Conservation (phyloP, 352 stramenopile species). For the Phytophthora vignae region DNA sequence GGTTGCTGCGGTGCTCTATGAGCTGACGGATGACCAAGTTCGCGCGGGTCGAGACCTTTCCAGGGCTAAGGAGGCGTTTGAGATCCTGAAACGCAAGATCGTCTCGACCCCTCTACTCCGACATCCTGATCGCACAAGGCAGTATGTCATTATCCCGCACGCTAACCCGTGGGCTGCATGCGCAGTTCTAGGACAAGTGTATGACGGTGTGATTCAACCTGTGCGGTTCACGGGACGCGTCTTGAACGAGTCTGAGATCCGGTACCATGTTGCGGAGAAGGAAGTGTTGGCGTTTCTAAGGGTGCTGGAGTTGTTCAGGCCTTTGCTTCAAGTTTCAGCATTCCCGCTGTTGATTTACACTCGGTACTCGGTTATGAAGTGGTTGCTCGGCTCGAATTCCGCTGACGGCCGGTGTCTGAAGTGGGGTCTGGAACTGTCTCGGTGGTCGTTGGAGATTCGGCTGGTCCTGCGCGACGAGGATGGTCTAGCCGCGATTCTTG, state of each 20-base stretch:
- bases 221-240: not conserved
- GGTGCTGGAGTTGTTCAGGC: not conserved
- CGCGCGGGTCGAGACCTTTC: not conserved
- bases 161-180: not conserved
- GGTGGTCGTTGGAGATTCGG: constrained; percentile 8
- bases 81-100: constrained; percentile 6
- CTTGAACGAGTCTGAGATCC: not conserved
- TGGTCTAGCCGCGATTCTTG: constrained; percentile 11
- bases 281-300: not conserved
- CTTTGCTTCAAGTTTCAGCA: not conserved
- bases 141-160: constrained; percentile 1
- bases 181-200: not conserved
- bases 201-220: not conserved
- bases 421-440: not conserved
- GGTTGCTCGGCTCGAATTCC: constrained; percentile 3
- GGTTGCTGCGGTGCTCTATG: too few relatives aligned
- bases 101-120: not conserved
- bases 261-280: constrained; percentile 8
- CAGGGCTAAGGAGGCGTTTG: not conserved
- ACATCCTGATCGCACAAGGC: not conserved
- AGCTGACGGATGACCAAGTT: not conserved
- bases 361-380: constrained; percentile 14
- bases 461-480: constrained; percentile 3
- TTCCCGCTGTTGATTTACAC: not conserved
- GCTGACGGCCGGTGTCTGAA: not conserved